phyloP scores from a whole-genome alignment of 768 basidiomycete species.

The Xerocomus potaroensis region DNA sequence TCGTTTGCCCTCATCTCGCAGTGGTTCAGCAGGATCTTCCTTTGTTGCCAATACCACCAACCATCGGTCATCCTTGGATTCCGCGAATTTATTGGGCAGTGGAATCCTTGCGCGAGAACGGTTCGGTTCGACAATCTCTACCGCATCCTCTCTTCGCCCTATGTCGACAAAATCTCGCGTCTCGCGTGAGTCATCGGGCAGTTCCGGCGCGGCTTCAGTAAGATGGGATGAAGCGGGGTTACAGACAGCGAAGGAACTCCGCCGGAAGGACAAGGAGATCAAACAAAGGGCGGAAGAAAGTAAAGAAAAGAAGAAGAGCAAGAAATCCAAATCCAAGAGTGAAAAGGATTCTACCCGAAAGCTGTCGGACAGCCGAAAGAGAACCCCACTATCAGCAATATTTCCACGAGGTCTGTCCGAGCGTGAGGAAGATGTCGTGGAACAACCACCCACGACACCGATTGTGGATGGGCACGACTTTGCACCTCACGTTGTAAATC shows the following conservation, averaged over 20 bases:
- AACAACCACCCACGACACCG: conserved; percentile 13
- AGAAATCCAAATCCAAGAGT: conserved; percentile 28
- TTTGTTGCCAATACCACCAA: conserved; percentile 13
- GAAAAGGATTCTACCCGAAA: conserved; percentile 37
- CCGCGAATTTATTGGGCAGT: conserved; percentile 26
- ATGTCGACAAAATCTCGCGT: conserved; percentile 38
- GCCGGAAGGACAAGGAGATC: conserved; percentile 36
- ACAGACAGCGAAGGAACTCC: conserved; percentile 45
- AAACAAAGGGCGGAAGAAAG: conserved; percentile 32
- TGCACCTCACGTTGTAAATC: background rate
- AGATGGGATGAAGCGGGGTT: conserved; percentile 50
- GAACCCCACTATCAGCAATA: conserved; percentile 53
- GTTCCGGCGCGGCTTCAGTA: conserved; percentile 42
- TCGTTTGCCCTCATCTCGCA: conserved; percentile 37
- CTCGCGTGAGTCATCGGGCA: conserved; percentile 38
- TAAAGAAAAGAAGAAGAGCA: conserved; percentile 31
- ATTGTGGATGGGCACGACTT: conserved; percentile 45
- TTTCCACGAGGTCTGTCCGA: conserved; percentile 44
- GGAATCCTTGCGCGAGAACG: conserved; percentile 33
- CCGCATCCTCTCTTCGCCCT: conserved; percentile 45
- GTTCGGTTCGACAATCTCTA: conserved; percentile 38
- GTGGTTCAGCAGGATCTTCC: conserved; percentile 36
- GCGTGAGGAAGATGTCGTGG: conserved; percentile 10
- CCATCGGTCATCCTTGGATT: conserved; percentile 31
- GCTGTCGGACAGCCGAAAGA: conserved; percentile 47